phyloP scores from a whole-genome alignment of 495 filamentous ascomycete genomes.

The Ramalina intermedia region DNA sequence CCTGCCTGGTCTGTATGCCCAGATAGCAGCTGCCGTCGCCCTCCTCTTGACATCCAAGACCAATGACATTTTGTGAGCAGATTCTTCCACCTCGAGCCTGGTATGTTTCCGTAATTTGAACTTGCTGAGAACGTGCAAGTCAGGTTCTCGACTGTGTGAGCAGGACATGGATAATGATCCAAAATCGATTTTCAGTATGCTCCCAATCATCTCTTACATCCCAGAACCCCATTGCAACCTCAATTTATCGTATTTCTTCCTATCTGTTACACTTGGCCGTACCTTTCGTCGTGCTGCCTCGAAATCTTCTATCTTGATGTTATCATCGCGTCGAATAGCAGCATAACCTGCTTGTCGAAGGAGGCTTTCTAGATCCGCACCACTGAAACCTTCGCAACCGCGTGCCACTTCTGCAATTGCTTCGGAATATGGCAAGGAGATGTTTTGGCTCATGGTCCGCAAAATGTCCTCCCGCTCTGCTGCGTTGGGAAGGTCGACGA shows the following conservation, averaged over 20 bases:
- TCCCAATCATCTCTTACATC: neutral
- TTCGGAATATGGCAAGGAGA: slow-evolving; percentile 31
- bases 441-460: slow-evolving; percentile 56
- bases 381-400: slow-evolving; percentile 74
- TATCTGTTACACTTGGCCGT: slow-evolving; percentile 66
- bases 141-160: neutral
- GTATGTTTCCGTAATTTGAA: too few relatives aligned
- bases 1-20: too few relatives aligned
- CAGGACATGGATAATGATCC: neutral
- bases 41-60: too few relatives aligned
- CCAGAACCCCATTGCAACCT: slow-evolving; percentile 32
- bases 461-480: slow-evolving; percentile 78
- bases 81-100: too few relatives aligned
- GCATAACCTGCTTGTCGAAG: slow-evolving; percentile 63
- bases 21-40: too few relatives aligned
- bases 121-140: too few relatives aligned
- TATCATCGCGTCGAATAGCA: slow-evolving; percentile 51
- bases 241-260: slow-evolving; percentile 53
- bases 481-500: slow-evolving; percentile 71
- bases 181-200: neutral
- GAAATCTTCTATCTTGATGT: slow-evolving; percentile 61
- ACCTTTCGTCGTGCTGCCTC: slow-evolving; percentile 54
- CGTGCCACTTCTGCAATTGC: slow-evolving; percentile 42
- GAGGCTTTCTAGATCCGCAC: slow-evolving; percentile 73
- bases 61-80: too few relatives aligned